Percentiles rank a stretch among this genome's conserved stretches.
phyloP scores from a whole-genome alignment of 2,329 filamentous ascomycete genomes.

The Pseudonectria buxi region DNA sequence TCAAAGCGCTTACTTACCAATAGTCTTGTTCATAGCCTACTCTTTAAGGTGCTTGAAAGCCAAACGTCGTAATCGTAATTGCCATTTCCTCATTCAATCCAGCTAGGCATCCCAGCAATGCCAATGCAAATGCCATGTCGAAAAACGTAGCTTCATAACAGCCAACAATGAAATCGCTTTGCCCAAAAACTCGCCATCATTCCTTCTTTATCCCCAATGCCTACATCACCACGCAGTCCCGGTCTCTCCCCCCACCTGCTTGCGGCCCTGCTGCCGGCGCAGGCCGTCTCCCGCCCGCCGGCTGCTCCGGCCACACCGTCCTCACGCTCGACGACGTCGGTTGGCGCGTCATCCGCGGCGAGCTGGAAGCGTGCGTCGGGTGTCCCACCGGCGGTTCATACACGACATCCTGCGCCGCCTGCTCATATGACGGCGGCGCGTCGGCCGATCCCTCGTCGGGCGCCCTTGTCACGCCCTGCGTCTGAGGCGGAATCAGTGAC shows the following conservation, averaged over 20 bases:
- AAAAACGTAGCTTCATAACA: too few relatives aligned
- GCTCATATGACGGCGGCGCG: slow-evolving; percentile 52
- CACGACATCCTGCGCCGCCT: slow-evolving; percentile 44
- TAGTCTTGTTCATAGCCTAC: too few relatives aligned
- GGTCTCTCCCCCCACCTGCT: slow-evolving; percentile 15
- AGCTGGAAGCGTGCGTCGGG: slow-evolving; percentile 40
- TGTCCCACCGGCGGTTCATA: slow-evolving; percentile 48
- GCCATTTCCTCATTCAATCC: too few relatives aligned
- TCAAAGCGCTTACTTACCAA: too few relatives aligned
- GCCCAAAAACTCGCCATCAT: slow-evolving; percentile 8
- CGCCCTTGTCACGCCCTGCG: slow-evolving; percentile 29
- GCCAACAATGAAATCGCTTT: neutral
- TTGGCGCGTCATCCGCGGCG: slow-evolving; percentile 14
- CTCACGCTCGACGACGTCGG: slow-evolving; percentile 12
- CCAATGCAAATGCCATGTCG: too few relatives aligned
- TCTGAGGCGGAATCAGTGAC: slow-evolving; percentile 32
- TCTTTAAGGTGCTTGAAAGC: too few relatives aligned
- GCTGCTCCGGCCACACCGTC: slow-evolving; percentile 10
- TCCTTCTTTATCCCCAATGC: slow-evolving; percentile 4
- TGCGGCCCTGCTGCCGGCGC: slow-evolving; percentile 15
- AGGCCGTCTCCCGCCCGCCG: slow-evolving; percentile 15
- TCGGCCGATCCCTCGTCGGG: slow-evolving; percentile 39
- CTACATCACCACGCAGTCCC: slow-evolving; percentile 44
- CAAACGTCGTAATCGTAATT: too few relatives aligned
- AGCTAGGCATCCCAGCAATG: too few relatives aligned